Evolutionary conservation across 1,284 basidiomycete genomes (phyloP).

Genomic region (Pseudozyma pruni): DNA sequence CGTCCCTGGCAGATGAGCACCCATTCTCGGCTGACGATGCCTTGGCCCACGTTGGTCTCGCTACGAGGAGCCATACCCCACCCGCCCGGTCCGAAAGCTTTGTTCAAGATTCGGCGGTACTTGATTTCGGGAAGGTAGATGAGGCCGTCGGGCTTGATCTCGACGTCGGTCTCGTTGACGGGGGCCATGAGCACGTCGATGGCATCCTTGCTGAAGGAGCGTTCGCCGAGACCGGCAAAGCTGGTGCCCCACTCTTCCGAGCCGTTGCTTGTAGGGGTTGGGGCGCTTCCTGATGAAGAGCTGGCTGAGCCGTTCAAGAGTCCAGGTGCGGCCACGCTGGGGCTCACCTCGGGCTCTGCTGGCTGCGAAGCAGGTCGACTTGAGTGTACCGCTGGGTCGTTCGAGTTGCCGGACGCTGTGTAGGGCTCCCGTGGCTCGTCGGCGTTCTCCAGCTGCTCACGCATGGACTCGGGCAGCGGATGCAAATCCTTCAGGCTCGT

Average conservation of each 20-base stretch:
- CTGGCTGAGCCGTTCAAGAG: slow-evolving; percentile 15
- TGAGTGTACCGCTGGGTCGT: slow-evolving; percentile 51
- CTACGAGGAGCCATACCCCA: slow-evolving; percentile 96
- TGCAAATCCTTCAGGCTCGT: slow-evolving; percentile 46
- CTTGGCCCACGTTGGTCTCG: slow-evolving; percentile 80
- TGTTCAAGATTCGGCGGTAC: slow-evolving; percentile 92
- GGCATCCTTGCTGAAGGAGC: slow-evolving; percentile 82
- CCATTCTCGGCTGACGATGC: slow-evolving; percentile 91
- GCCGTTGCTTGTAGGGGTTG: slow-evolving; percentile 21
- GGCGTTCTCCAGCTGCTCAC: slow-evolving; percentile 36
- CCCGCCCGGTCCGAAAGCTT: slow-evolving; percentile 93
- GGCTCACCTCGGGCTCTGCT: slow-evolving; percentile 36
- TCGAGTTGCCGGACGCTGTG: slow-evolving; percentile 48
- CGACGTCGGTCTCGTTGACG: slow-evolving; percentile 81
- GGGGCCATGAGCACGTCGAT: slow-evolving; percentile 80
- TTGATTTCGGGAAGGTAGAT: slow-evolving; percentile 98
- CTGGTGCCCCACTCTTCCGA: slow-evolving; percentile 81
- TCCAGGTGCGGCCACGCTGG: slow-evolving; percentile 47
- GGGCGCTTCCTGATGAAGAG: slow-evolving; percentile 7
- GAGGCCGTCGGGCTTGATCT: slow-evolving; percentile 95
- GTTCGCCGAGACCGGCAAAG: slow-evolving; percentile 81
- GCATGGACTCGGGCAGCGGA: slow-evolving; percentile 44
- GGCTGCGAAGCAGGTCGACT: slow-evolving; percentile 48
- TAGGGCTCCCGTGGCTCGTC: slow-evolving; percentile 39
- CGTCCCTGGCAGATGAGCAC: slow-evolving; percentile 91